Percentiles rank a stretch among this genome's conserved stretches.
Evolutionary conservation across 345 rosid species (phyloP).

Genomic region (Euphorbia pulcherrima): DNA sequence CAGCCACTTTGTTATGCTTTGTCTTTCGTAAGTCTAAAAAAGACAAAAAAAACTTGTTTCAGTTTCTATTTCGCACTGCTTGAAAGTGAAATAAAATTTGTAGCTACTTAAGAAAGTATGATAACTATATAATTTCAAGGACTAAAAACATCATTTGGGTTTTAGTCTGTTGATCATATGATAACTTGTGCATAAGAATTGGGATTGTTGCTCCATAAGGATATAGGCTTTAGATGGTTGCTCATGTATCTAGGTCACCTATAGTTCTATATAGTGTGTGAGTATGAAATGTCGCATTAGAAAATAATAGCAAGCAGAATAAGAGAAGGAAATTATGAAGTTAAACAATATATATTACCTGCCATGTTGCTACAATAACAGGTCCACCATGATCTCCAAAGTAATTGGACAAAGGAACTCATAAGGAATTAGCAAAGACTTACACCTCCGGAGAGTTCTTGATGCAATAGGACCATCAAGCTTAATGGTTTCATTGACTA

Average conservation of each 20-base stretch:
- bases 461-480: constrained; percentile 36
- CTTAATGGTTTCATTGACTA: constrained; percentile 31
- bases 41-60: constrained; percentile 4
- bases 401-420: constrained; percentile 60
- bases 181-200: not conserved
- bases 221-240: not conserved
- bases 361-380: constrained; percentile 61
- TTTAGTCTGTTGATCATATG: not conserved
- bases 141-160: not conserved
- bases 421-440: constrained; percentile 38
- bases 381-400: constrained; percentile 64
- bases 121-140: not conserved
- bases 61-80: constrained; percentile 5
- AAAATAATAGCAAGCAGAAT: not conserved
- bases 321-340: not conserved
- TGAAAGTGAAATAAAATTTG: not conserved
- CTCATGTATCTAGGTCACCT: too few species aligned
- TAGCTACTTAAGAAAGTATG: not conserved
- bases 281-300: not conserved
- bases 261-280: not conserved
- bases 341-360: constrained; percentile 34
- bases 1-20: constrained; percentile 54
- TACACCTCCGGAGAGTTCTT: constrained; percentile 33
- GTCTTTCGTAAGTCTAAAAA: constrained; percentile 57
- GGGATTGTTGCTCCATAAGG: too few species aligned